phyloP scores from a whole-genome alignment of 2,329 filamentous ascomycete species.

The Scytalidium lignicola region DNA sequence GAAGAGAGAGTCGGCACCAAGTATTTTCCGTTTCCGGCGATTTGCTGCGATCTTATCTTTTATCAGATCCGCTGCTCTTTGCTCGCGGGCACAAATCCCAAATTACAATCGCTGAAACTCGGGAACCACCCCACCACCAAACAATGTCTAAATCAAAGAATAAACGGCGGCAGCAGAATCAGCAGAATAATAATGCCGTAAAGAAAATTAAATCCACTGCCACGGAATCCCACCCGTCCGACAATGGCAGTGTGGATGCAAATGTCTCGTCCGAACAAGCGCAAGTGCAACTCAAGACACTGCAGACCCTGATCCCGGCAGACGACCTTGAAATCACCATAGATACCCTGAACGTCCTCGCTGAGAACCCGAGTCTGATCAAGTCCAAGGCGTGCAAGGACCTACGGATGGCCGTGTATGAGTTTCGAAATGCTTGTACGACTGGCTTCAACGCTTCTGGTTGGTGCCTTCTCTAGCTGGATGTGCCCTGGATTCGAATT shows the following conservation, averaged over 20 bases:
- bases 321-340: constrained; percentile 64
- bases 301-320: constrained; percentile 50
- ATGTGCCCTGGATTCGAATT: background rate
- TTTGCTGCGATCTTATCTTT: too few species aligned
- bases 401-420: constrained; percentile 60
- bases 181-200: constrained; percentile 27
- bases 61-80: too few species aligned
- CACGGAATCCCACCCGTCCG: too few species aligned
- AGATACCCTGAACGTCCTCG: constrained; percentile 55
- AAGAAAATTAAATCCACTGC: constrained; percentile 34
- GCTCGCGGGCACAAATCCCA: too few species aligned
- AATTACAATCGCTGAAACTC: too few species aligned
- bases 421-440: constrained; percentile 64
- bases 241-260: too few species aligned
- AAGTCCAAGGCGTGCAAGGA: constrained; percentile 66
- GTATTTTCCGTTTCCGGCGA: too few species aligned
- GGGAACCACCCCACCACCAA: background rate
- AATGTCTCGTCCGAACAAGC: constrained; percentile 29
- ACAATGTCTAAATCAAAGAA: constrained; percentile 41
- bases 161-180: constrained; percentile 40
- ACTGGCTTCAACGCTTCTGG: constrained; percentile 57
- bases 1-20: too few species aligned
- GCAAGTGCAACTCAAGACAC: constrained; percentile 40
- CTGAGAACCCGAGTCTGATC: constrained; percentile 55
- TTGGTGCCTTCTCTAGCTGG: constrained; percentile 22